Percentiles rank a stretch among this genome's conserved stretches.
Conservation (phyloP, 768 basidiomycete species). For the Pleurotus sapidus region DNA sequence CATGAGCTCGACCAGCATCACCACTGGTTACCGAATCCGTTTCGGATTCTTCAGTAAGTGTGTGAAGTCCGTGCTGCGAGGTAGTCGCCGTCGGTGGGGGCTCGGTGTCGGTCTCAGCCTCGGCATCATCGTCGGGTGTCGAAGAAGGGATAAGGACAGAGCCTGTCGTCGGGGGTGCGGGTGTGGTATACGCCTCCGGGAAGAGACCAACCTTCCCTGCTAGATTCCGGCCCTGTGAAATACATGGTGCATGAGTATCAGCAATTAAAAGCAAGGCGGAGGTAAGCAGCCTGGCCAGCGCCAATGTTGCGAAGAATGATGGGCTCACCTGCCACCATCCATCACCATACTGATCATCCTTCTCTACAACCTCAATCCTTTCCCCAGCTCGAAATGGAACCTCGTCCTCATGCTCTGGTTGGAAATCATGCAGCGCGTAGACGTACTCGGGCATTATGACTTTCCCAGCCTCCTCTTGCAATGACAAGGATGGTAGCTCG, state of each 20-base stretch:
- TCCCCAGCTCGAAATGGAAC: conserved; percentile 83
- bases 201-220: conserved; percentile 87
- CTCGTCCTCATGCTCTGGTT: conserved; percentile 94
- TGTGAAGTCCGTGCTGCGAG: conserved; percentile 29
- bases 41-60: conserved; percentile 49
- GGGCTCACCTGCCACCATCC: conserved; percentile 84
- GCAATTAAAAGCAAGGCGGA: background rate
- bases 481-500: too few relatives aligned
- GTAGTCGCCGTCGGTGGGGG: conserved; percentile 3
- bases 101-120: conserved; percentile 11
- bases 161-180: conserved; percentile 39
- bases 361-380: conserved; percentile 85
- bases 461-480: background rate
- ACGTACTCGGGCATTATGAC: conserved; percentile 73
- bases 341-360: conserved; percentile 89
- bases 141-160: conserved; percentile 21
- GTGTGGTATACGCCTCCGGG: conserved; percentile 83
- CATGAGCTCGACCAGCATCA: background rate
- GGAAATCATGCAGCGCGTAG: conserved; percentile 84
- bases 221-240: conserved; percentile 74
- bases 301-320: background rate
- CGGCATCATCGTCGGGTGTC: conserved; percentile 17
- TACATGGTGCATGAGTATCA: conserved; percentile 10
- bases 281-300: background rate
- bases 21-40: conserved; percentile 25